A percentile compares a stretch with the other conserved stretches of the same genome.
These are phyloP conservation scores for Beta lomatogona DNA, from an alignment of 179 eudicot species.

Conservation along the genomic window DNA sequence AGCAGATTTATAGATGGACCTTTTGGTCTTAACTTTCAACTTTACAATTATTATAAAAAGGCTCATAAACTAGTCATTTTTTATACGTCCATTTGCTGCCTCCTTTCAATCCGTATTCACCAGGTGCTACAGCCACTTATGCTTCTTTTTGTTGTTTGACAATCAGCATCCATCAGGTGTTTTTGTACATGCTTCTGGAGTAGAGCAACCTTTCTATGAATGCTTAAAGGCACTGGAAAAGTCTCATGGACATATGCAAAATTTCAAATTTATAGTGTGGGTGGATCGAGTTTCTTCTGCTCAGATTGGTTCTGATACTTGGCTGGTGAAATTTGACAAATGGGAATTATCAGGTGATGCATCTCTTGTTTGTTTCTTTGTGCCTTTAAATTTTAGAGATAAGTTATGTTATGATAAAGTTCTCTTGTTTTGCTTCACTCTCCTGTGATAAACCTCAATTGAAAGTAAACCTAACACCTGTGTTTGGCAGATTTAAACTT, in stretches of 20 bases:
- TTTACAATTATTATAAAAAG: neutral
- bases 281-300: slow-evolving; percentile 44
- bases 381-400: neutral
- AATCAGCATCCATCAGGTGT: slow-evolving; percentile 44
- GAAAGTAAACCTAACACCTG: neutral
- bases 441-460: neutral
- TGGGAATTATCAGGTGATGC: slow-evolving; percentile 48
- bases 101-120: neutral
- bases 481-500: neutral
- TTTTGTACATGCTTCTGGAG: slow-evolving; percentile 46
- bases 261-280: slow-evolving; percentile 40
- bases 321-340: slow-evolving; percentile 51
- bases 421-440: neutral
- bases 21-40: too few species aligned
- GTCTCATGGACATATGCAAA: slow-evolving; percentile 41
- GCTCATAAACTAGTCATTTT: neutral
- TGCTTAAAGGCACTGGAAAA: slow-evolving; percentile 35
- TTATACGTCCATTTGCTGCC: neutral
- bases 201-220: slow-evolving; percentile 38
- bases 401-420: too few species aligned
- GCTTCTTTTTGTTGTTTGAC: slow-evolving; percentile 10
- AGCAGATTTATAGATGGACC: neutral
- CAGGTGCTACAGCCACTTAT: neutral
- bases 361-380: neutral
- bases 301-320: slow-evolving; percentile 50